Base-by-base conservation (phyloP, 2,329 filamentous ascomycete genomes). In the Endothia cerciana region DNA sequence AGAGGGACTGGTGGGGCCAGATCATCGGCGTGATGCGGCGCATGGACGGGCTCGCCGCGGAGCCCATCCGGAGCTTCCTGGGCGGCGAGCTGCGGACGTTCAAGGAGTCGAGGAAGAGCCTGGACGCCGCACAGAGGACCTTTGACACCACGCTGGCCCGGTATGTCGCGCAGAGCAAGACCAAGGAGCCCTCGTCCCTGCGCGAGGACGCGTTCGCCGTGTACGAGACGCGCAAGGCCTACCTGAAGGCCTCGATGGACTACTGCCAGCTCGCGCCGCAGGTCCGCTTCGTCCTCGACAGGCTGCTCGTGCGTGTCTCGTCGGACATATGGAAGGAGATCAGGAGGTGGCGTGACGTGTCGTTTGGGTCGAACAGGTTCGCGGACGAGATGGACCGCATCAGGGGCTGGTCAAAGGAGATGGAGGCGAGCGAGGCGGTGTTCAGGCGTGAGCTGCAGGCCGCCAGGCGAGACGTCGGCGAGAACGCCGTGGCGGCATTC, bases 181-280 rank as follows among this genome's bases (percentile, higher is more conserved):
- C 92, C 6, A 99, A 98, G 78, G 95, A 99, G 77, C 87, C 94
- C 0, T 97, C 93, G 0, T 87, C 93, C 1, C 82, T 99, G 64
- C 87, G 95, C 67, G 95, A 99, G 77, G 95, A 99, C 78, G 95
- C 95, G 0, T 99, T 99, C 73, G 90, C 95, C 75, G 87, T 98
- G 45, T 95, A 97, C 75, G 95, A 98, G 81, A 91, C 92, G 30
- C 88, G 94, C 66, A 96, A 95, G 74, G 87, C 89, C 40, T 99
- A 99, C 76, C 83, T 98, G 53, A 94, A 93, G 75, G 91, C 94
- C 1, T 94, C 92, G 17, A 89, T 99, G 87, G 95, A 99, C 77
- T 98, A 94, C 75, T 97, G 92, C 72, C 88, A 95, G 70, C 85
- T 93, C 71, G 92, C 92, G 1, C 94, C 95, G 0, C 93, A 97